Conservation (phyloP, 139 green algal genomes). For the Medakamo hakoo region DNA sequence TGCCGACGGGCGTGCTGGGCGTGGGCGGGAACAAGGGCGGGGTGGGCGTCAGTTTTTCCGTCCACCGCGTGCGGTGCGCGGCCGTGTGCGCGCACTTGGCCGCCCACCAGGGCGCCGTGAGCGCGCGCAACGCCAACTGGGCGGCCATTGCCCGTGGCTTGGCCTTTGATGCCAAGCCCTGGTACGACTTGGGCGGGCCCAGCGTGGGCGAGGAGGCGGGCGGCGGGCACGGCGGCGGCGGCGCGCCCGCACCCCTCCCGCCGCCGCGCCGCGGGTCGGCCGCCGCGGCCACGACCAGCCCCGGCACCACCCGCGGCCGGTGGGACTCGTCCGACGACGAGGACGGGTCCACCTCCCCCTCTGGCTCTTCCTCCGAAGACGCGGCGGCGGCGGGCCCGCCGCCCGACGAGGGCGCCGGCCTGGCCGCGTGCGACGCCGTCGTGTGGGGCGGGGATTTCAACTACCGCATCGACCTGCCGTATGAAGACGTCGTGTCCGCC, state of each 20-base stretch:
- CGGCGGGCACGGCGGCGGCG: not conserved
- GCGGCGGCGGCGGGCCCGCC: not conserved
- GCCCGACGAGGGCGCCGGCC: slow-evolving; percentile 12
- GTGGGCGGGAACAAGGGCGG: slow-evolving; percentile 91
- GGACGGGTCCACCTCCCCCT: not conserved
- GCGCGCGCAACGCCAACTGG: slow-evolving; percentile 76
- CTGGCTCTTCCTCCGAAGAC: not conserved
- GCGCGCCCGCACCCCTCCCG: not conserved
- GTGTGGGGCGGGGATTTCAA: slow-evolving; percentile 90
- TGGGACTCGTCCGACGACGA: not conserved
- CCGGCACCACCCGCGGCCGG: not conserved
- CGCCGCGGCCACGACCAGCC: no score
- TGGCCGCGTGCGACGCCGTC: slow-evolving; percentile 41
- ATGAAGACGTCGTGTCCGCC: slow-evolving; percentile 23
- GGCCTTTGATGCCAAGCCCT: slow-evolving; percentile 29
- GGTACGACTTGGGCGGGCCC: not conserved
- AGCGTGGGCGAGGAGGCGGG: slow-evolving; percentile 6
- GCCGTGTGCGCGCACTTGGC: slow-evolving; percentile 79
- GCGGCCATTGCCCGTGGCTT: slow-evolving; percentile 48
- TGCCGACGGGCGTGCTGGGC: slow-evolving; percentile 78
- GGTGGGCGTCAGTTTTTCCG: slow-evolving; percentile 60
- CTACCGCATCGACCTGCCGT: slow-evolving; percentile 51
- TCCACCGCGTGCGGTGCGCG: slow-evolving; percentile 56
- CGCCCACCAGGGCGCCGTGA: slow-evolving; percentile 68
- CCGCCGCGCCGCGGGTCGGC: no score